Evolutionary conservation across 768 basidiomycete genomes (phyloP).

Genomic region (Lactarius vividus): DNA sequence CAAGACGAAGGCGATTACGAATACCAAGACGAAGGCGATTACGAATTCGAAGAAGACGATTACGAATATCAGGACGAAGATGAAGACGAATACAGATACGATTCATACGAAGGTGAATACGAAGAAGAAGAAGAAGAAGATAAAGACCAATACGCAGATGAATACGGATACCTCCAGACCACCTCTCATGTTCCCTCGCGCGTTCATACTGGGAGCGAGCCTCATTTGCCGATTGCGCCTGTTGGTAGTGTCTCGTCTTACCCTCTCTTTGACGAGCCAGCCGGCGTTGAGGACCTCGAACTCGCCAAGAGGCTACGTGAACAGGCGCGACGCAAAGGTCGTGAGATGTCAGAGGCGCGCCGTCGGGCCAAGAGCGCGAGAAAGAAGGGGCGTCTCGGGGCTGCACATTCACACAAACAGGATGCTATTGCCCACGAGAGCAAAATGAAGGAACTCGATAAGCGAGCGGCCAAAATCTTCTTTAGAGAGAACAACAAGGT

Average conservation of each 20-base stretch:
- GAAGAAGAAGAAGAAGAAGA: too few relatives aligned
- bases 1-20: too few relatives aligned
- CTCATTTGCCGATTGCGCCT: neutral
- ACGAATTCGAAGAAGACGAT: too few relatives aligned
- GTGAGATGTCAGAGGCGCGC: neutral
- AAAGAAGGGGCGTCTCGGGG: neutral
- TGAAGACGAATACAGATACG: too few relatives aligned
- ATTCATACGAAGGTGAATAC: too few relatives aligned
- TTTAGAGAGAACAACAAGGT: conserved; percentile 21
- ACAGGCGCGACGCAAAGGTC: neutral
- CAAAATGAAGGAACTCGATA: neutral
- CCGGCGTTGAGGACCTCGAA: neutral
- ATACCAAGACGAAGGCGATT: too few relatives aligned
- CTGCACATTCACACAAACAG: neutral
- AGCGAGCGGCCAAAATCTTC: conserved; percentile 5
- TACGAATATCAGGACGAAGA: too few relatives aligned
- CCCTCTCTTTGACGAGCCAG: neutral
- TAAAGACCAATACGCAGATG: too few relatives aligned
- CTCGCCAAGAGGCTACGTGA: conserved; percentile 4
- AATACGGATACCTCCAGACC: neutral
- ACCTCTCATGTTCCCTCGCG: neutral
- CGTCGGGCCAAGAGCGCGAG: conserved; percentile 3
- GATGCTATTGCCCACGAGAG: neutral
- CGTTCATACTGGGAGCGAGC: too few relatives aligned
- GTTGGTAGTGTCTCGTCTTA: neutral